phyloP scores from a whole-genome alignment of 1,284 basidiomycete genomes.

The Fomitiporia mediterranea region DNA sequence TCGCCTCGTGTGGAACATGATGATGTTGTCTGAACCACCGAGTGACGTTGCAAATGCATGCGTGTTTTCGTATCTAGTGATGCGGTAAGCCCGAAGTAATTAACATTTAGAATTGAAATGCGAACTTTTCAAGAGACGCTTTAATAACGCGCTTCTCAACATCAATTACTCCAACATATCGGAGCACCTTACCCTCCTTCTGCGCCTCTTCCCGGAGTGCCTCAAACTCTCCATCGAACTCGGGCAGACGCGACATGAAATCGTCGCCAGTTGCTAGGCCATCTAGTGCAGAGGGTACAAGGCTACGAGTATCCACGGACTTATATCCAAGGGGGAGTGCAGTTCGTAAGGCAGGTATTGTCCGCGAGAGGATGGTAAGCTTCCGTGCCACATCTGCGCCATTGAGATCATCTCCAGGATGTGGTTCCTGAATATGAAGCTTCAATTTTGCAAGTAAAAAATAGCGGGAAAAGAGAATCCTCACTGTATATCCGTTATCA shows the following conservation, averaged over 20 bases:
- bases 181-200: slow-evolving; percentile 75
- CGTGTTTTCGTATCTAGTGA: slow-evolving; percentile 70
- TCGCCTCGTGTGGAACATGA: slow-evolving; percentile 93
- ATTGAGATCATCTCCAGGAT: slow-evolving; percentile 94
- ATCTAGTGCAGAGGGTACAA: slow-evolving; percentile 77
- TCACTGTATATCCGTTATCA: slow-evolving; percentile 90
- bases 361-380: slow-evolving; percentile 89
- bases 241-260: slow-evolving; percentile 77
- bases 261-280: slow-evolving; percentile 70
- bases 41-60: slow-evolving; percentile 96
- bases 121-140: slow-evolving; percentile 83
- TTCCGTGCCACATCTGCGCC: slow-evolving; percentile 97
- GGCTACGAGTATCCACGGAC: slow-evolving; percentile 79
- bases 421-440: slow-evolving; percentile 79
- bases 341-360: slow-evolving; percentile 53
- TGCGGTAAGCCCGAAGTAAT: neutral
- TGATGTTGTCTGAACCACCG: slow-evolving; percentile 95
- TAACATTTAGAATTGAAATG: too few relatives aligned
- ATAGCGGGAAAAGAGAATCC: slow-evolving; percentile 24
- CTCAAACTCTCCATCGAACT: slow-evolving; percentile 82
- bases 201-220: slow-evolving; percentile 74
- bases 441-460: neutral
- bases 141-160: slow-evolving; percentile 69
- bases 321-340: slow-evolving; percentile 65
- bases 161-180: slow-evolving; percentile 96